A percentile compares a stretch with the other conserved stretches of the same genome.
phyloP scores from a whole-genome alignment of 805 yeast species.

The Lipomyces yamanashiensis region DNA sequence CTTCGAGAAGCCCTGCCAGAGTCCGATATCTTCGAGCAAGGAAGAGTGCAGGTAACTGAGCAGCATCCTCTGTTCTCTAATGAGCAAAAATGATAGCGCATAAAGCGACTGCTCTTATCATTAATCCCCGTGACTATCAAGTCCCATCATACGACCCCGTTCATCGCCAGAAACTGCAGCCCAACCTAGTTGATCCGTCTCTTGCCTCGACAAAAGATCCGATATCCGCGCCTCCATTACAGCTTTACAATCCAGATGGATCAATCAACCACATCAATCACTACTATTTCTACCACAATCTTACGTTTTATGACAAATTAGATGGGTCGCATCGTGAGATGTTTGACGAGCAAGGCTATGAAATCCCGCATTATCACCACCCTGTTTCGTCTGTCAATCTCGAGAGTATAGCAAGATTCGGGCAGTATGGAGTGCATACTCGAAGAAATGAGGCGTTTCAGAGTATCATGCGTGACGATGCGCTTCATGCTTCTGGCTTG shows the following conservation, averaged over 20 bases:
- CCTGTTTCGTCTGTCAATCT: constrained; percentile 31
- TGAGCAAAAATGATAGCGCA: constrained; percentile 11
- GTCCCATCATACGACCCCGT: constrained; percentile 2
- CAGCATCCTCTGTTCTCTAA: background rate
- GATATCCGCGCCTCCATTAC: constrained; percentile 23
- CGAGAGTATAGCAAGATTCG: constrained; percentile 21
- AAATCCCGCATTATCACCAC: constrained; percentile 29
- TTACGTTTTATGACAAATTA: constrained; percentile 22
- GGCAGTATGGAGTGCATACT: constrained; percentile 15
- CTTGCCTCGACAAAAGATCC: constrained; percentile 29
- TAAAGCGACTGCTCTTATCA: constrained; percentile 13
- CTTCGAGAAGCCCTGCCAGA: background rate
- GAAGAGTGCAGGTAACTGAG: background rate
- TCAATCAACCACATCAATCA: constrained; percentile 26
- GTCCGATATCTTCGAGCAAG: background rate
- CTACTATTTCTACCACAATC: constrained; percentile 27
- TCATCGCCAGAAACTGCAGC: background rate
- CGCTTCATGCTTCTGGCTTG: background rate
- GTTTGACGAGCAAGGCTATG: constrained; percentile 21
- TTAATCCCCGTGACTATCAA: constrained; percentile 29
- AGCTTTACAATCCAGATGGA: constrained; percentile 27
- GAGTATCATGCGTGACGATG: background rate
- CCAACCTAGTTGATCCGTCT: constrained; percentile 18
- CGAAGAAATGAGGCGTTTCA: constrained; percentile 7
- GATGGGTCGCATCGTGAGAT: constrained; percentile 21